Conservation (phyloP, 2,329 filamentous ascomycete genomes). For the Microsporum audouinii region DNA sequence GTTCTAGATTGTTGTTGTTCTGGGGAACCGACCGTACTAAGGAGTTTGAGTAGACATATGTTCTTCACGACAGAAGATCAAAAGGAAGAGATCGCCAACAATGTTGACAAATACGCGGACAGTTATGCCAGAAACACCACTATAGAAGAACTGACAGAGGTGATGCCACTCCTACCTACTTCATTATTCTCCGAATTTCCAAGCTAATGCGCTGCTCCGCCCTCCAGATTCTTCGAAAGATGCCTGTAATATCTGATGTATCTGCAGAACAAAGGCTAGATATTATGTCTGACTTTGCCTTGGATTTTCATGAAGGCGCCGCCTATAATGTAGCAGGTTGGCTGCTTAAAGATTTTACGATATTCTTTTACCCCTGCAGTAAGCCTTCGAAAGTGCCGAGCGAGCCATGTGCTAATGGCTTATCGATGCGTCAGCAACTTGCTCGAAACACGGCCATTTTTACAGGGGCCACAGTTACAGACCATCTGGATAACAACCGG, state of each 20-base stretch:
- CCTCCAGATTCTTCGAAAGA: not conserved
- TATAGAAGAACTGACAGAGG: slow-evolving; percentile 48
- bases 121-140: slow-evolving; percentile 65
- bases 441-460: slow-evolving; percentile 54
- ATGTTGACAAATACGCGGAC: slow-evolving; percentile 68
- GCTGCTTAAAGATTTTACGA: slow-evolving; percentile 38
- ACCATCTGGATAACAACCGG: slow-evolving; percentile 39
- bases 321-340: slow-evolving; percentile 30
- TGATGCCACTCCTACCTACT: slow-evolving; percentile 9
- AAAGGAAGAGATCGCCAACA: slow-evolving; percentile 44
- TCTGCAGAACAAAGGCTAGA: not conserved
- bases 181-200: not conserved
- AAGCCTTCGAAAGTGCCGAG: not conserved
- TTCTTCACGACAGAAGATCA: slow-evolving; percentile 54
- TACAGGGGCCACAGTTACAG: slow-evolving; percentile 51
- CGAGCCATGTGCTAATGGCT: not conserved
- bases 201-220: not conserved
- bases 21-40: not conserved
- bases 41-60: slow-evolving; percentile 48
- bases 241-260: not conserved
- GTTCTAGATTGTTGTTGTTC: not conserved
- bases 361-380: slow-evolving; percentile 32
- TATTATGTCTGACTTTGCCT: slow-evolving; percentile 32
- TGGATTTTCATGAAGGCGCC: slow-evolving; percentile 34
- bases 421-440: slow-evolving; percentile 28